Percentiles rank a stretch among this genome's conserved stretches.
Evolutionary conservation across 2,329 filamentous ascomycete genomes (phyloP).

Genomic region (Eutypella sp.): DNA sequence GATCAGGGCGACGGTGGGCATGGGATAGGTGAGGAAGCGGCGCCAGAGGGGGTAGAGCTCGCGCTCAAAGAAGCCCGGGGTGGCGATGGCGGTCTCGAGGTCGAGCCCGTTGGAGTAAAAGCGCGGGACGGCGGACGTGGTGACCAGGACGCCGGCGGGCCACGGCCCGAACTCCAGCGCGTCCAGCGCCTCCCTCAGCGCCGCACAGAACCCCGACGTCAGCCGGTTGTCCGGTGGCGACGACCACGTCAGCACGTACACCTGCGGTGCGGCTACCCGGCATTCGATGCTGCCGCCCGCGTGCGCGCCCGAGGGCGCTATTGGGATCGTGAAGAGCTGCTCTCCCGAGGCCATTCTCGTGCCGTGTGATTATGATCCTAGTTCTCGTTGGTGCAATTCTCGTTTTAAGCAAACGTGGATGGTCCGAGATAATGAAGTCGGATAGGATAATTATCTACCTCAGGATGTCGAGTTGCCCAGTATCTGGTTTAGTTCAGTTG

Average conservation of each 20-base stretch:
- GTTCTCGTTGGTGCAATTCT: no score
- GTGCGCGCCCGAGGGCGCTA: constrained; percentile 39
- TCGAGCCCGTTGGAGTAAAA: constrained; percentile 86
- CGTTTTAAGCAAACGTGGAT: no score
- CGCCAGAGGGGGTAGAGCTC: constrained; percentile 61
- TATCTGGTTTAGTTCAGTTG: no score
- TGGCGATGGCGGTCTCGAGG: constrained; percentile 58
- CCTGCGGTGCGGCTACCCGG: constrained; percentile 52
- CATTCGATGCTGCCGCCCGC: constrained; percentile 56
- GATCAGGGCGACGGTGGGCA: constrained; percentile 75
- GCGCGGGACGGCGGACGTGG: constrained; percentile 69
- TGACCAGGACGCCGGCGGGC: constrained; percentile 69
- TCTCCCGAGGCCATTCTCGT: constrained; percentile 22
- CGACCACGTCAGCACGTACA: constrained; percentile 70
- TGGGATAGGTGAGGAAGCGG: constrained; percentile 66
- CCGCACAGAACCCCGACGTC: constrained; percentile 60
- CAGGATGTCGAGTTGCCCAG: no score
- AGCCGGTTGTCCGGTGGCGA: constrained; percentile 74
- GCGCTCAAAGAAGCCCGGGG: constrained; percentile 56
- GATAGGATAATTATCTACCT: no score
- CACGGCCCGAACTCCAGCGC: constrained; percentile 61
- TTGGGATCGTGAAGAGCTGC: constrained; percentile 56
- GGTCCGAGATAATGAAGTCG: no score
- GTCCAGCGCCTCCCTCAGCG: constrained; percentile 67
- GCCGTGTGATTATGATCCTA: no score